Conservation (phyloP, 306 rosid genomes). For the Abrus precatorius region DNA sequence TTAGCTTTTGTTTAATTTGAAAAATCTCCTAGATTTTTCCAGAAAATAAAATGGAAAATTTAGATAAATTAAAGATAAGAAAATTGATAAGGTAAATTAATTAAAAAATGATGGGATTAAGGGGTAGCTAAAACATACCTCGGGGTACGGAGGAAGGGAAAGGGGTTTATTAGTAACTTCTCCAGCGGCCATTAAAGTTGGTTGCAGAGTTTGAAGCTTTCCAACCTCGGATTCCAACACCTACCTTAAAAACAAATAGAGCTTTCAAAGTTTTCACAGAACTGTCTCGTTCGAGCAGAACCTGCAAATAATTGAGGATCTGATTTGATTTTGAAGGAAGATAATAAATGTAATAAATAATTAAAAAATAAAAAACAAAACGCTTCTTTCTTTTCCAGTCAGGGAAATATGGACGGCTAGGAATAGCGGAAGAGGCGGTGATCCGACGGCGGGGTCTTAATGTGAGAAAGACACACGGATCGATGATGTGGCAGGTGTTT, state of each 20-base stretch:
- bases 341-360: not conserved
- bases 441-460: constrained; percentile 38
- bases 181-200: constrained; percentile 70
- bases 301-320: constrained; percentile 55
- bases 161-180: constrained; percentile 60
- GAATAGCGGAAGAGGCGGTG: not conserved
- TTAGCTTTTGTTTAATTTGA: no score
- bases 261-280: constrained; percentile 41
- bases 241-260: constrained; percentile 20
- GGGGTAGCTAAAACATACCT: constrained; percentile 59
- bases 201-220: constrained; percentile 41
- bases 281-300: constrained; percentile 53
- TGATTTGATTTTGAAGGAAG: constrained; percentile 56
- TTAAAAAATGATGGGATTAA: not conserved
- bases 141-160: constrained; percentile 77
- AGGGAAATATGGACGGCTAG: constrained; percentile 31
- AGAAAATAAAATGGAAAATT: not conserved
- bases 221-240: constrained; percentile 29
- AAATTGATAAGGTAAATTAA: not conserved
- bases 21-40: not conserved
- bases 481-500: constrained; percentile 29
- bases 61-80: not conserved
- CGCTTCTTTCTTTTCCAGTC: constrained; percentile 30
- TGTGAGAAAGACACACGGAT: constrained; percentile 18
- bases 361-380: not conserved